Evolutionary conservation across 169 alveolate genomes (phyloP).

Genomic region (Toxoplasma gondii): DNA sequence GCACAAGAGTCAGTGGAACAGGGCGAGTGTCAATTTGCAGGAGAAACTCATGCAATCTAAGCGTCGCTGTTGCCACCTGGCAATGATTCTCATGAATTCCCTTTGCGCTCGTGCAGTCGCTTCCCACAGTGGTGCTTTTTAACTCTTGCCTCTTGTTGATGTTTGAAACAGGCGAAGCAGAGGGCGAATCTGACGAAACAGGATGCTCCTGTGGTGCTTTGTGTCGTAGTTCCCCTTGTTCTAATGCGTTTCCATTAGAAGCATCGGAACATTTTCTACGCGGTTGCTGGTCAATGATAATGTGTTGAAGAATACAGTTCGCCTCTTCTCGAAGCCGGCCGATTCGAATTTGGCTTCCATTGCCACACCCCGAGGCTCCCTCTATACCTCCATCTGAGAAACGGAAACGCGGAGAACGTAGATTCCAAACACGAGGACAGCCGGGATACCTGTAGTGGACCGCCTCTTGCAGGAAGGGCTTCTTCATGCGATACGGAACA

Average conservation of each 20-base stretch:
- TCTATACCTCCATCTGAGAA: too few relatives aligned
- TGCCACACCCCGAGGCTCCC: too few relatives aligned
- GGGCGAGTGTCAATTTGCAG: background rate
- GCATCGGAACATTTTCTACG: background rate
- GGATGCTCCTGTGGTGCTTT: too few relatives aligned
- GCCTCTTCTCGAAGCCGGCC: background rate
- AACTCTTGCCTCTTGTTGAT: background rate
- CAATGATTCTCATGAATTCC: background rate
- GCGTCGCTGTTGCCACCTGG: background rate
- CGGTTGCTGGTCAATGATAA: slow-evolving; percentile 1
- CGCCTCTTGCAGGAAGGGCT: too few relatives aligned
- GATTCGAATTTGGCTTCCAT: background rate
- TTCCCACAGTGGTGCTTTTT: background rate
- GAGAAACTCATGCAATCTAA: background rate
- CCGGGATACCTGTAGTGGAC: too few relatives aligned
- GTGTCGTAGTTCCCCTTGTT: background rate
- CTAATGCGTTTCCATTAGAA: background rate
- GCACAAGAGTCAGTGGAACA: slow-evolving; percentile 5
- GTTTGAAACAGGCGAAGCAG: background rate
- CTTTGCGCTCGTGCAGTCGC: background rate
- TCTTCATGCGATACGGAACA: too few relatives aligned
- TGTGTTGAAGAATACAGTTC: slow-evolving; percentile 11
- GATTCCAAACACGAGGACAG: too few relatives aligned
- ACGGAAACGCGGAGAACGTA: too few relatives aligned
- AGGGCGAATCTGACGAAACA: background rate